Evolutionary conservation across 2,329 filamentous ascomycete species (phyloP), one percentile per base, ranked within the genome.

Genomic region (Verticillium tricorpus): DNA sequence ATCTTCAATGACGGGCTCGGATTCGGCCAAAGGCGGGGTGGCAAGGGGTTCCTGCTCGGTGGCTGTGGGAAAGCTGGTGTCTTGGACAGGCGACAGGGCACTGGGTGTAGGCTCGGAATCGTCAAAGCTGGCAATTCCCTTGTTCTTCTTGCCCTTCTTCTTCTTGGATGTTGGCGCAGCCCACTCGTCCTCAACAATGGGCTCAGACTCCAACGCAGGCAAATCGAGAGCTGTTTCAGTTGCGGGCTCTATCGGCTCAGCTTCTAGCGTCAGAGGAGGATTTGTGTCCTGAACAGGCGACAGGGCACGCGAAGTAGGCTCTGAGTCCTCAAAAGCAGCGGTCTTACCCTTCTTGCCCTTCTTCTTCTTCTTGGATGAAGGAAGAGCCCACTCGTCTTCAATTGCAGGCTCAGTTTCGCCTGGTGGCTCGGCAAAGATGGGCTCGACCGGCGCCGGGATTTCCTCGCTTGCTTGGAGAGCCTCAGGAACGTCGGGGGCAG

Each of bases 311-410:
- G 57, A 58, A n/a, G 45, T 5, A 32, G 57, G 57, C 9, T 39
- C 37, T 2, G 57, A 34, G 22, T 40, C 45, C 5, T 58, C 57
- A 17, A 50, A 25, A 19, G 45, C 28, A 11, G 57, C 40, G 2
- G 15, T 17, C 25, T 58, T 58, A 39, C 39, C 57, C 57, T 58
- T 58, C 56, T 58, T 58, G 12, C 37, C 56, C 54, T 56, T 57
- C 70, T 74, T 77, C 71, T 72, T 76, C 69, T 62, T 66, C 61
- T 69, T 61, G 57, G 28, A 40, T 52, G 45, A 52, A 11, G 64
- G 62, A 15, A 64, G 28, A 12, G 60, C 60, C 65, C 66, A 66
- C 19, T 64, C 60, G n/a, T 68, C 66, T n/a, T 65, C 58, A 5
- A 17, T 58, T 19, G 52, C 15, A 28, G 37, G 40, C 32, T 39